Conservation (phyloP, 441 rosid genomes). For the Hypseocharis bilobata region DNA sequence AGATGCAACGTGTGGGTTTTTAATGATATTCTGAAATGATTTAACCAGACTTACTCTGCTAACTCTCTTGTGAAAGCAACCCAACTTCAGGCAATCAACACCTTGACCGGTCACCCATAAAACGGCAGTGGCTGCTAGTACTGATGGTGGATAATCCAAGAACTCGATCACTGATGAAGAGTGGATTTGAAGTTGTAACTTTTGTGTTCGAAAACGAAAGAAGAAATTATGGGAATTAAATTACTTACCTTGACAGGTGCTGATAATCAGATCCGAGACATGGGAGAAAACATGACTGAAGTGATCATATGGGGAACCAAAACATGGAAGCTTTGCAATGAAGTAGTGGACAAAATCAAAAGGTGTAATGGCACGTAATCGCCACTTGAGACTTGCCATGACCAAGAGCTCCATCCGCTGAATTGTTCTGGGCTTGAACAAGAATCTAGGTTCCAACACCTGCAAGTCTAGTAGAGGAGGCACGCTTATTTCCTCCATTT, state of each 20-base stretch:
- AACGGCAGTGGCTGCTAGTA: constrained; percentile 32
- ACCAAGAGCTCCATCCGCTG: constrained; percentile 37
- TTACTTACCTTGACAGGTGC: constrained; percentile 25
- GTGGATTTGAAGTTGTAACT: not conserved
- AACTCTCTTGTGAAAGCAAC: constrained; percentile 21
- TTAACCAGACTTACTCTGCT: constrained; percentile 21
- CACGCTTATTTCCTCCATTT: constrained; percentile 34
- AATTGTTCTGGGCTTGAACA: constrained; percentile 29
- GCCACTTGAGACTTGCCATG: constrained; percentile 29
- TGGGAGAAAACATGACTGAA: not conserved
- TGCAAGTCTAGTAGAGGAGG: constrained; percentile 33
- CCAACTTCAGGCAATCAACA: constrained; percentile 18
- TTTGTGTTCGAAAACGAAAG: not conserved
- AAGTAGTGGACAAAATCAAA: constrained; percentile 28
- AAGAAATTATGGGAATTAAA: not conserved
- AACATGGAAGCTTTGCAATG: constrained; percentile 21
- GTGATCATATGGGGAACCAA: constrained; percentile 4
- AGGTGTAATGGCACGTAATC: constrained; percentile 31
- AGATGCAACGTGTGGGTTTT: not conserved
- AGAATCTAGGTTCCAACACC: constrained; percentile 25
- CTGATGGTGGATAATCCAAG: constrained; percentile 31
- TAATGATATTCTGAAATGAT: not conserved
- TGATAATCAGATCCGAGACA: constrained; percentile 23
- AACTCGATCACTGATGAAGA: constrained; percentile 26
- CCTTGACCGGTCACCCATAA: constrained; percentile 23